A percentile compares a stretch with the other conserved stretches of the same genome.
Conservation (phyloP, 208 protist genomes). For the Leishmania tarentolae region DNA sequence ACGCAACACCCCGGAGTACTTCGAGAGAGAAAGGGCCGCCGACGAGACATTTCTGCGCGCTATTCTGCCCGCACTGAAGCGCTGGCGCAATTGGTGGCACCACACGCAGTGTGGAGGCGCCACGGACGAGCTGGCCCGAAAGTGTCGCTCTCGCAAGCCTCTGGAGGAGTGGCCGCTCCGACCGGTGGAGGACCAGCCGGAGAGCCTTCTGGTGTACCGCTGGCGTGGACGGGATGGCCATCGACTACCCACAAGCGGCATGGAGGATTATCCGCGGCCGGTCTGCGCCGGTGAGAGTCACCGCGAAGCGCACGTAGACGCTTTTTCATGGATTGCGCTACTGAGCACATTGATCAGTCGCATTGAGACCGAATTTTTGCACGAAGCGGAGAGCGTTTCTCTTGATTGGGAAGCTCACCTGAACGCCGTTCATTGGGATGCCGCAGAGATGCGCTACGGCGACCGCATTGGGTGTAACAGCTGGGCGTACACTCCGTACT, state of each 20-base stretch:
- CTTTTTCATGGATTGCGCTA: slow-evolving; percentile 81
- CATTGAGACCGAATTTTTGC: slow-evolving; percentile 57
- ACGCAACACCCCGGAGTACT: slow-evolving; percentile 57
- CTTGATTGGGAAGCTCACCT: slow-evolving; percentile 78
- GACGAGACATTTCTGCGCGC: slow-evolving; percentile 57
- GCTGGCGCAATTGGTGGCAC: slow-evolving; percentile 80
- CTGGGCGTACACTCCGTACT: slow-evolving; percentile 64
- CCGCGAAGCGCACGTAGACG: slow-evolving; percentile 79
- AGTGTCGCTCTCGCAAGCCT: slow-evolving; percentile 37
- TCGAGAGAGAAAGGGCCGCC: slow-evolving; percentile 34
- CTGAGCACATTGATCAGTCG: slow-evolving; percentile 64
- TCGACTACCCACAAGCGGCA: slow-evolving; percentile 66
- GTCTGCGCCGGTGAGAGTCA: slow-evolving; percentile 53
- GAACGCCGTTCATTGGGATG: slow-evolving; percentile 78
- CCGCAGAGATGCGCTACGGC: slow-evolving; percentile 51
- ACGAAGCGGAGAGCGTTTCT: slow-evolving; percentile 46
- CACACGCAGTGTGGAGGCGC: slow-evolving; percentile 60
- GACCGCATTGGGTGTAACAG: slow-evolving; percentile 64
- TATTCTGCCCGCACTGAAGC: slow-evolving; percentile 55
- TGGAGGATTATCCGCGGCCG: slow-evolving; percentile 82
- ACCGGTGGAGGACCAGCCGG: slow-evolving; percentile 35
- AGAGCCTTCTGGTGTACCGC: slow-evolving; percentile 66
- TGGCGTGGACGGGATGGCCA: slow-evolving; percentile 74
- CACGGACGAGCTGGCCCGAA: slow-evolving; percentile 27
- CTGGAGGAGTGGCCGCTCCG: slow-evolving; percentile 58